phyloP scores from a whole-genome alignment of 192 early-diverging fungal genomes.

The Lobosporangium transversale region DNA sequence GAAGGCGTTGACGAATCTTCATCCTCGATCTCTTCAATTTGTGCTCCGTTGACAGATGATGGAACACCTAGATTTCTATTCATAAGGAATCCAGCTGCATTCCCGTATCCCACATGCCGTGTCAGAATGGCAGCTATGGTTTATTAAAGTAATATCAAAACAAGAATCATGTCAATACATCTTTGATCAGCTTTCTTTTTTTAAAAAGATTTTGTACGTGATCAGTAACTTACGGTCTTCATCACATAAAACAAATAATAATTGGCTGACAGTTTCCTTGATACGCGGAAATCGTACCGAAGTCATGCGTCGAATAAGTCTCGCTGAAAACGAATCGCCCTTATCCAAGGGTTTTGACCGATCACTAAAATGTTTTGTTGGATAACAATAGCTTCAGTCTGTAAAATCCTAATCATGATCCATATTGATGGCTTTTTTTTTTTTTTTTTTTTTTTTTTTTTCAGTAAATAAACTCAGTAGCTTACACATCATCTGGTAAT shows the following conservation, averaged over 20 bases:
- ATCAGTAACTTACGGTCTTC: constrained; percentile 75
- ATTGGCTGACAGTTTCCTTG: constrained; percentile 67
- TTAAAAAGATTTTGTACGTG: no score
- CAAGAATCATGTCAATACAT: neutral
- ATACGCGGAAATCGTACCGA: constrained; percentile 67
- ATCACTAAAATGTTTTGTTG: constrained; percentile 62
- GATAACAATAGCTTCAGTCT: neutral
- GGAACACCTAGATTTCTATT: constrained; percentile 72
- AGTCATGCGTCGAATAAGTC: constrained; percentile 77
- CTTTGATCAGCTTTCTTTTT: neutral
- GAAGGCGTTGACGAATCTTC: neutral
- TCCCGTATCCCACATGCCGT: constrained; percentile 89
- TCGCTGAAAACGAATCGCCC: constrained; percentile 66
- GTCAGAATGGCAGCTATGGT: constrained; percentile 69
- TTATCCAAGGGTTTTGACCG: constrained; percentile 74
- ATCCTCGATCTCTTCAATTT: constrained; percentile 20
- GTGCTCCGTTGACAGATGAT: constrained; percentile 39
- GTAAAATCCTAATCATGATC: no score
- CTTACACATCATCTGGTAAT: constrained; percentile 78
- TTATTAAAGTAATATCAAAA: no score
- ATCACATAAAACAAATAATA: constrained; percentile 75
- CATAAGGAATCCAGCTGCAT: constrained; percentile 91
- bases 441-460: neutral
- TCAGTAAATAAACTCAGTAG: neutral
- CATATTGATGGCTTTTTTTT: no score